Evolutionary conservation across 1,284 basidiomycete genomes (phyloP), one percentile per base, ranked within the genome.

Genomic region (Austroboletus niveus): DNA sequence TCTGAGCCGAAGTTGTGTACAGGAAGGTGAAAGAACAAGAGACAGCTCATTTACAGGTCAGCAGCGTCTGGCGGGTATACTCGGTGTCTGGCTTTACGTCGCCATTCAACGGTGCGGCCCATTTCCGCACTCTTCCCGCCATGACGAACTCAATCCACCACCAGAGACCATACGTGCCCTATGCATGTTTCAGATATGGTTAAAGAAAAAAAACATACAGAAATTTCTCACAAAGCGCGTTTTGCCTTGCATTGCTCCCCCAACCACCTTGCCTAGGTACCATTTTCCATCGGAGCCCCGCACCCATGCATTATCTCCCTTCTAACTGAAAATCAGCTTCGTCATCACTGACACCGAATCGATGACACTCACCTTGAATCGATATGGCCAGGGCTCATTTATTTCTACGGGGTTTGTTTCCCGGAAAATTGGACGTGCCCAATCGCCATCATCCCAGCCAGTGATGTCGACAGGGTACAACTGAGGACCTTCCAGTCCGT

Each of bases 101-200:
- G 31, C 82, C 83, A 48, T 84, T 79, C 50, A 82, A 64, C 8
- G 84, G 83, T 5, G 82, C 75, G 57, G 81, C 78, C 57, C 77
- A 77, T 60, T 79, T 81, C 41, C 81, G 76, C 31, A 82, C 62
- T 50, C 27, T 49, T 24, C 22, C 24, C 12, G 73, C 73, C 32
- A 69, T 60, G 42, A 66, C 62, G 50, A 73, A 77, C 45, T 75
- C 66, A 42, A 79, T 81, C 29, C 74, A 75, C 63, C 79, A 84
- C 55, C 74, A 80, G 20, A 81, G 58, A n/a, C 77, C 78, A 52
- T 78, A 29, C 5, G 27, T 67, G 49, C 72, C n/a, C 35, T 38
- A 38, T 3, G n/a, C 8, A 72, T 78, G 53, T 55, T 32, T 42
- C 40, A 9, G 8, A 11, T 12, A 30, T 47, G 22, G 38, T 41